Conservation (phyloP, 2,329 filamentous ascomycete species). For the Aspergillus flavus region DNA sequence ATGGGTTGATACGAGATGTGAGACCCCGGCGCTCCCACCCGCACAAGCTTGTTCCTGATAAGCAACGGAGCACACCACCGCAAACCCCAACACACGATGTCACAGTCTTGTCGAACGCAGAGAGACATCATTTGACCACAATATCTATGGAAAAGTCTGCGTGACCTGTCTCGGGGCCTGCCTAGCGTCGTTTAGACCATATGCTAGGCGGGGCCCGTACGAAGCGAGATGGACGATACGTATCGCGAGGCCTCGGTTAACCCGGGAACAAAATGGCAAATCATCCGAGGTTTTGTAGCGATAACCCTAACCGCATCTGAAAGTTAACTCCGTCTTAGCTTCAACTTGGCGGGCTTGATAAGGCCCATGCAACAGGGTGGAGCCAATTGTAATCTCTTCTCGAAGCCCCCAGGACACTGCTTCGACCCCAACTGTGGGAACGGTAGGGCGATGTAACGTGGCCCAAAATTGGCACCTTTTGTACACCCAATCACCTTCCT, state of each 20-base stretch:
- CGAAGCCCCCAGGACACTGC: not conserved
- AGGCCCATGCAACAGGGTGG: not conserved
- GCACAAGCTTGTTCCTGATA: conserved; percentile 19
- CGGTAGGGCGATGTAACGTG: not conserved
- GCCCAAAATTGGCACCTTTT: not conserved
- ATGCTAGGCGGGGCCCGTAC: not conserved
- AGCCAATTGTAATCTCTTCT: not conserved
- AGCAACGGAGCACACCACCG: conserved; percentile 2
- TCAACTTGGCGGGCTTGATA: not conserved
- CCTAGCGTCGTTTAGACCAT: not conserved
- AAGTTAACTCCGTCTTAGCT: conserved; percentile 4
- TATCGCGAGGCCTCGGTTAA: not conserved
- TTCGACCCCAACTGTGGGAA: not conserved
- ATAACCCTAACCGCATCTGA: not conserved
- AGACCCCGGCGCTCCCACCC: not conserved
- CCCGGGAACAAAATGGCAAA: conserved; percentile 4
- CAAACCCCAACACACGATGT: not conserved
- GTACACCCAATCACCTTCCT: not conserved
- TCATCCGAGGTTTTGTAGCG: not conserved
- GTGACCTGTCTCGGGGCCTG: not conserved
- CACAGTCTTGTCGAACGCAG: not conserved
- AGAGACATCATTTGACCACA: not conserved
- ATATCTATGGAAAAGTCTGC: not conserved
- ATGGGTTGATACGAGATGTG: not conserved
- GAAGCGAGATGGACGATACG: too few relatives aligned